Base-by-base conservation (phyloP, 495 filamentous ascomycete species). In the Podospora tetraspora region DNA sequence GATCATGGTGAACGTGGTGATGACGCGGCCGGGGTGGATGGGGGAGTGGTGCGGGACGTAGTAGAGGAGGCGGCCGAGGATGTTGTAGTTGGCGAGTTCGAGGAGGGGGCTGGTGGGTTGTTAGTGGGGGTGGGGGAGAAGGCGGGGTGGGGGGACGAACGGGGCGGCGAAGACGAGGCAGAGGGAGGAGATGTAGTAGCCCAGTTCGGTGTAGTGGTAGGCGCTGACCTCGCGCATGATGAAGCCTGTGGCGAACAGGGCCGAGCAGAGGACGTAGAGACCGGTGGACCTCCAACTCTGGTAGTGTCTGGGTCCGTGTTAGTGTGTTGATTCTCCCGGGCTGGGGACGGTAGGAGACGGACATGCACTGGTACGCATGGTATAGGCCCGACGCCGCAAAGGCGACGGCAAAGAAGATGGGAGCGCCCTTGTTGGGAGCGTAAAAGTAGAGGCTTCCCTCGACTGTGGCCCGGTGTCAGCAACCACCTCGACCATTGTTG, bases 1-100 rank as follows among this genome's bases (percentile, higher is more conserved):
- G 60, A 94, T 75, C 30, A 84, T 86, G 59, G 87, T 77, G 73
- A 95, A 94, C n/a, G 90, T 92, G 5, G 87, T 88, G 66, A 91
- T 81, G 22, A 93, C 90, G 2, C 90, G 87, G 3, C 90, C 90
- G 0, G 91, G 92, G 74, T 94, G 89, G 64, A 94, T 88, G 0
- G 91, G 90, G 0, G 90, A 88, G 69, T 89, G 84, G 69, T 93
- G 90, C 0, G 92, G 92, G 32, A 91, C 87, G 78, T 92, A 93
- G 79, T 90, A 92, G 4, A 95, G 82, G 61, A 91, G 86, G 8
- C 91, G 88, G 25, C 90, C 91, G 23, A 94, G 86, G 64, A 89
- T 85, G 70, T 91, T 84, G 77, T 92, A 95, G 75, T 95, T 91
- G 29, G 87, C 84, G 0, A 88, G 85, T 70, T 91, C 89, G 69